Evolutionary conservation across 768 basidiomycete genomes (phyloP).

Genomic region (Dentipellis fragilis): DNA sequence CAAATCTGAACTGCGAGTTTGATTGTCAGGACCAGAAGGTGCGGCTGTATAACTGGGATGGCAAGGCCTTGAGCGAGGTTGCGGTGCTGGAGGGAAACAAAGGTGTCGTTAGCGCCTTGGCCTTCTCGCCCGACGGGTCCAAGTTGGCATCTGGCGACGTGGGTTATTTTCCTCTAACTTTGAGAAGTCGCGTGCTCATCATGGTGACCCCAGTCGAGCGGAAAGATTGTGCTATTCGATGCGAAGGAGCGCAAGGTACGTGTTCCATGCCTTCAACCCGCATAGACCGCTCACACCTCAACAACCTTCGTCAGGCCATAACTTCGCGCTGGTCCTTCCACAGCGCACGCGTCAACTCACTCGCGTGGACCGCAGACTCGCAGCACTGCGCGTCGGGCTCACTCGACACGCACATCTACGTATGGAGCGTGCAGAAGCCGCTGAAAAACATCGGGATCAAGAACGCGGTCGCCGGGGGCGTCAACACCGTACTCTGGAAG

Average conservation of each 20-base stretch:
- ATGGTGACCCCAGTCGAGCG: slow-evolving; percentile 46
- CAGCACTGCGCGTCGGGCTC: slow-evolving; percentile 79
- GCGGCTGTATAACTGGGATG: slow-evolving; percentile 64
- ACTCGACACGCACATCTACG: slow-evolving; percentile 86
- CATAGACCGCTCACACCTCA: neutral
- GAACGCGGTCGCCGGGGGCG: slow-evolving; percentile 82
- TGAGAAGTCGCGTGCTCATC: neutral
- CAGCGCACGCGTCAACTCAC: slow-evolving; percentile 66
- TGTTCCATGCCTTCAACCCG: neutral
- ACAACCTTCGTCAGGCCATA: slow-evolving; percentile 32
- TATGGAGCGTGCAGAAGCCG: slow-evolving; percentile 71
- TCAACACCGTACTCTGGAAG: slow-evolving; percentile 69
- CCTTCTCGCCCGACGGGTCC: slow-evolving; percentile 71
- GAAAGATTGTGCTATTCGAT: slow-evolving; percentile 74
- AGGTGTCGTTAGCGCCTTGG: slow-evolving; percentile 60
- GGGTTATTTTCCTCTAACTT: slow-evolving; percentile 21
- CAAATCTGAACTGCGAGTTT: neutral
- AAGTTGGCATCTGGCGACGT: slow-evolving; percentile 83
- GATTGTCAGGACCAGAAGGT: slow-evolving; percentile 59
- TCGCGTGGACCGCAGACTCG: slow-evolving; percentile 68
- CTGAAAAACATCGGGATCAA: slow-evolving; percentile 71
- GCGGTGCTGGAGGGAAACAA: slow-evolving; percentile 56
- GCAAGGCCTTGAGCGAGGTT: slow-evolving; percentile 45
- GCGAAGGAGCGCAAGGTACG: slow-evolving; percentile 48
- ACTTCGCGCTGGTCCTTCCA: slow-evolving; percentile 84